Percentiles rank a stretch among this genome's conserved stretches.
phyloP scores from a whole-genome alignment of 108 stramenopile species.

The Cyclotella choctawhatcheeana region DNA sequence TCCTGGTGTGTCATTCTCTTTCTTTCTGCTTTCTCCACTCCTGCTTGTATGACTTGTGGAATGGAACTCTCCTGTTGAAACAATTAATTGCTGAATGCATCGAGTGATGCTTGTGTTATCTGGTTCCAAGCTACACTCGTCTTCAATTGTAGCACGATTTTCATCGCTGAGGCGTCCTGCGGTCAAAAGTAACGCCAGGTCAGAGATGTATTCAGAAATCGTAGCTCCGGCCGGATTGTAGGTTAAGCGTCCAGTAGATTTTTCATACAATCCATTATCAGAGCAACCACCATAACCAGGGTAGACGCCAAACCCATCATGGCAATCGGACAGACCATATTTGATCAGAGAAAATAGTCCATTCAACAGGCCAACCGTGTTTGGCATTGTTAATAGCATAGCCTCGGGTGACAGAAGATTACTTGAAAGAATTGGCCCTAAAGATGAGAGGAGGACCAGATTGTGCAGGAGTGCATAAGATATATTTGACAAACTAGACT shows the following conservation, averaged over 20 bases:
- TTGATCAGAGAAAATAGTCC: slow-evolving; percentile 56
- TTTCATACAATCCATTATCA: slow-evolving; percentile 33
- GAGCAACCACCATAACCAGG: slow-evolving; percentile 24
- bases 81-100: slow-evolving; percentile 49
- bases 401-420: slow-evolving; percentile 53
- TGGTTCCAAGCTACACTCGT: slow-evolving; percentile 33
- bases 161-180: slow-evolving; percentile 58
- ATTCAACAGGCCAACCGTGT: slow-evolving; percentile 45
- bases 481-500: too few relatives aligned
- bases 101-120: slow-evolving; percentile 18
- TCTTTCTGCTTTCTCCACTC: slow-evolving; percentile 29
- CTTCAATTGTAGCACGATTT: slow-evolving; percentile 44
- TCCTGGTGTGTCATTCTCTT: not conserved
- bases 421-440: too few relatives aligned
- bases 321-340: slow-evolving; percentile 57
- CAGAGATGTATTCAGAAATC: slow-evolving; percentile 49
- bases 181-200: slow-evolving; percentile 61
- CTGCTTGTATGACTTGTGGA: slow-evolving; percentile 42
- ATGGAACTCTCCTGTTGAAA: slow-evolving; percentile 72
- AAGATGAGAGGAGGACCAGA: too few relatives aligned
- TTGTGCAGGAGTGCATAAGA: too few relatives aligned
- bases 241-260: slow-evolving; percentile 34
- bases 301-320: slow-evolving; percentile 43
- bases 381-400: slow-evolving; percentile 52
- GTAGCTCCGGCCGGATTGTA: slow-evolving; percentile 22